Conservation (phyloP, 192 early-diverging fungal genomes). For the Coemansia sp. region DNA sequence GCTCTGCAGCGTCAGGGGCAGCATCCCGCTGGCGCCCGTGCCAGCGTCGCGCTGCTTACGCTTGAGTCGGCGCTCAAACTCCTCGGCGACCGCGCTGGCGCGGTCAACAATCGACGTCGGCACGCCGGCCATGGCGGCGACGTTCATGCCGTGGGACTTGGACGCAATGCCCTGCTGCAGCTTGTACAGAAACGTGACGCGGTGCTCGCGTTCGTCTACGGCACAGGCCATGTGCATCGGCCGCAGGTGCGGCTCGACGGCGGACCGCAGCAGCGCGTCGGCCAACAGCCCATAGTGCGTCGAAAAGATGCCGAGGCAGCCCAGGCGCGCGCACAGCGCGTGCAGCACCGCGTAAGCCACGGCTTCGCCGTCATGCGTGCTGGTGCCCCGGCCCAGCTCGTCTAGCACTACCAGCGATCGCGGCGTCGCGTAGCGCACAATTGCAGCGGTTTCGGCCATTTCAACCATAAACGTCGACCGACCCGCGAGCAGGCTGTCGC, state of each 20-base stretch:
- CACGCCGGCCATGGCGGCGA: constrained; percentile 94
- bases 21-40: background rate
- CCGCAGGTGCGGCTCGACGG: constrained; percentile 61
- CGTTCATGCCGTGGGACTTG: constrained; percentile 97
- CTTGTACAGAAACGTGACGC: constrained; percentile 96
- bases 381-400: constrained; percentile 96
- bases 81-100: constrained; percentile 65
- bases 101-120: constrained; percentile 64
- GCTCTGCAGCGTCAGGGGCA: constrained; percentile 44
- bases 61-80: constrained; percentile 63
- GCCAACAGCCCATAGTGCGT: constrained; percentile 95
- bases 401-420: constrained; percentile 92
- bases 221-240: constrained; percentile 87
- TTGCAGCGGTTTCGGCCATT: constrained; percentile 87
- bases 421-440: constrained; percentile 85
- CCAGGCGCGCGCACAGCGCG: constrained; percentile 70
- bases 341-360: constrained; percentile 92
- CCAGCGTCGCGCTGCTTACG: constrained; percentile 5
- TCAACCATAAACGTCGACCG: constrained; percentile 98
- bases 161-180: constrained; percentile 78
- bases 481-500: constrained; percentile 92
- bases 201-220: constrained; percentile 71
- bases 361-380: constrained; percentile 94
- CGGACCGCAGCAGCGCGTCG: constrained; percentile 61
- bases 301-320: constrained; percentile 90